Evolutionary conservation across 768 basidiomycete species (phyloP), one percentile per base, ranked within the genome.

Genomic region (Serendipita sp.): DNA sequence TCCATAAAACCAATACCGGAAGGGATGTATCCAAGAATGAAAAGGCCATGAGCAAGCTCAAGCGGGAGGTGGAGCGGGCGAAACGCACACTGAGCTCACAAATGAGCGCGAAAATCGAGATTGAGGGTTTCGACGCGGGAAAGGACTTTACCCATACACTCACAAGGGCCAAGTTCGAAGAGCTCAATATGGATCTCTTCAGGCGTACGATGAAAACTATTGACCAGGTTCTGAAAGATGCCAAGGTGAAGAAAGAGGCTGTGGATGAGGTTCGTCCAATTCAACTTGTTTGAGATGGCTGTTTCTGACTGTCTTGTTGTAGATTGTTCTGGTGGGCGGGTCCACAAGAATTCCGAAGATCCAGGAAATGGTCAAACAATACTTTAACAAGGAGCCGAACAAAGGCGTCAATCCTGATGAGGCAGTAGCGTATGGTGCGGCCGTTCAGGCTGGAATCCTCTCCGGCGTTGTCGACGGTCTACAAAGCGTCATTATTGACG

Each of bases 31-130:
- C 72, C 69, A 73, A 74, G 65, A 75, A 80, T 73, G 71, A 73
- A 35, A 70, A 76, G 58, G 78, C 78, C 8, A 78, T 80, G 75
- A 78, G 79, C 69, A 80, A 80, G 71, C 75, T 80, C 67, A 79
- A 78, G 76, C 74, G 79, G 64, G 79, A 78, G 68, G 79, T 86
- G 67, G 86, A 89, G 75, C 82, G 82, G 67, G 87, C 86, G 68
- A 90, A 88, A 79, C 77, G 86, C 60, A 83, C 81, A 3, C 76
- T 88, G 16, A 24, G 16, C 18, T 73, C 70, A 63, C 79, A 80
- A 69, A 77, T 77, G 75, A 73, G 71, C 66, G 75, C 76, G 67
- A 76, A 75, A 69, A 71, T 80, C 69, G 79, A 80, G 68, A 77
- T 80, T 67, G 79, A 80, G 70, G 74, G 76, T n/a, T 80, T 80